Evolutionary conservation across 371 early-diverging fungal species (phyloP), one percentile per base, ranked within the genome.

Genomic region (Syncephalastrum sp.): DNA sequence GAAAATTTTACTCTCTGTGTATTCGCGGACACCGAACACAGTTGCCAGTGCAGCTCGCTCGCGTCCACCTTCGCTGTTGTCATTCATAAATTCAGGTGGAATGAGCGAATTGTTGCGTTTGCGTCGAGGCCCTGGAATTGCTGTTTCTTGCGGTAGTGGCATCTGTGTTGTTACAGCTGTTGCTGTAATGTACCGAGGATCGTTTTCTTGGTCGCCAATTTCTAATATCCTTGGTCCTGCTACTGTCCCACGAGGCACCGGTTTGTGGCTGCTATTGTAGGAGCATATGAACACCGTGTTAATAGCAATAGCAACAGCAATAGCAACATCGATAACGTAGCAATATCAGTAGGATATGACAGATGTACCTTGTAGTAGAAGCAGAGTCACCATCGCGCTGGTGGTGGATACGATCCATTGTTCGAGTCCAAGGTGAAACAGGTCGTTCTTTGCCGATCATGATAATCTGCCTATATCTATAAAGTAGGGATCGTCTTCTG

Each of bases 21-120:
- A 78, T 55, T 78, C 79, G 24, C 69, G 73, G 5, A 75, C 74
- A 47, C 79, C 79, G 61, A 78, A 78, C 4, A 78, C 79, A 5
- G 75, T 74, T 5, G 79, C 79, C 12, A 78, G 44, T 8, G 79
- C 75, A 21, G 75, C 79, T 43, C 73, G 67, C 53, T 78, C 79
- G 42, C 68, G 53, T 8, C 70, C 68, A 25, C 75, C 75, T 58
- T 74, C 75, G 41, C 57, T 64, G 23, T 54, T 67, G 44, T 73
- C 69, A 29, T 65, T 74, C 66, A 72, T 66, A 5, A 72, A 58
- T 19, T 74, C 74, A 2, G 63, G 54, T 12, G 71, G 70, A 46
- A 70, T 76, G 10, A 79, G 54, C 10, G 77, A 77, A 42, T 74
- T 71, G 50, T 72, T 72, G 48, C 73, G 63, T 56, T 74, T 74